Evolutionary conservation across 1,139 yeast species (phyloP), one percentile per base, ranked within the genome.

Genomic region (Zygosaccharomyces sapae): DNA sequence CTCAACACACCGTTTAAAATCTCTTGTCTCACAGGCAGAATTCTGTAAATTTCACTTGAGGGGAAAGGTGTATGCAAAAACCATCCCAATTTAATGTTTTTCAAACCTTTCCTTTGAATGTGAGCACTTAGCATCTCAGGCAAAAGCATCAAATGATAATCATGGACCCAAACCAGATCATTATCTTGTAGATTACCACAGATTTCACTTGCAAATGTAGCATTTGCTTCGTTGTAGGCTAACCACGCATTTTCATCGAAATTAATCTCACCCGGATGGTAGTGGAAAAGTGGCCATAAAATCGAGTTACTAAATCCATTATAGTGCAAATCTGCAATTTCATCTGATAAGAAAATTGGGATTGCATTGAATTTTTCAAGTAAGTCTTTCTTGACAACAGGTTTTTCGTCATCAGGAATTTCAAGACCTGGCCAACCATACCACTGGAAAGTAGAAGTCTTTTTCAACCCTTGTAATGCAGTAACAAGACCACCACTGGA

Each of bases 31-130:
- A 94, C 98, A 0, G 99, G 99, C 59, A 92, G 73, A 49, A 92
- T 90, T 64, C 99, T 74, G 70, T 94, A 92, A 51, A 94, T 92
- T 66, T 94, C 99, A 46, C 95, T 83, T 8, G 96, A 86, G 19
- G 99, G 99, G 78, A 94, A 94, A 1, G 99, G 99, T 0, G 98
- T 94, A 66, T 94, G 99, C 55, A 94, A 74, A 70, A 94, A 94
- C 71, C 89, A 94, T 1, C 98, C 99, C 44, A 92, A 74, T 57
- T 86, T 79, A 44, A 90, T 81, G 59, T 83, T 79, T 52, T 76
- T 73, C 37, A 72, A 33, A n/a, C 31, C 40, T 20, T 6, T 37
- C 55, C 58, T 58, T 56, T 50, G 57, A 61, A 51, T 49, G 34
- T 68, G 69, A 47, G 84, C 71, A 50, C 96, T 74, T 49, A 94